Evolutionary conservation across 192 early-diverging fungal species (phyloP), one percentile per base, ranked within the genome.

Genomic region (Entomortierella beljakovae): DNA sequence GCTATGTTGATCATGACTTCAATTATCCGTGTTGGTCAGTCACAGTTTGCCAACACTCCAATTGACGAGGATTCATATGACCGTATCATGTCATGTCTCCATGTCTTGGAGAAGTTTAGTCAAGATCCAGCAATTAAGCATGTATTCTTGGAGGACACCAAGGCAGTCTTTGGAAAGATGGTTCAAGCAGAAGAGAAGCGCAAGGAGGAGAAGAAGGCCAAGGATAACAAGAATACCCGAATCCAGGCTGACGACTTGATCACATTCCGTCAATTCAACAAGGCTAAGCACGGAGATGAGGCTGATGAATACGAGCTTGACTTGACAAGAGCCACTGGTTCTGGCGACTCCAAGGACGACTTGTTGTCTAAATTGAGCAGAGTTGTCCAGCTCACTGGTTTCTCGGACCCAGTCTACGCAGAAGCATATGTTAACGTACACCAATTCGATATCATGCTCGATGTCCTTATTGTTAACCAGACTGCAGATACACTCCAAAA

Each of bases 51-150:
- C 28, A 80, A 90, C 42, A 87, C 88, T n/a, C 91, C 91, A 2
- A 98, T 99, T 64, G 98, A 99, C 81, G 98, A 99, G 80, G 98
- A 99, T 84, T 96, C 97, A 15, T 89, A 94, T 61, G 93, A 96
- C 71, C 91, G 98, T 65, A 94, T 99, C 71, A 87, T 93, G 64
- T 88, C 92, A 46, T 97, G 95, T 83, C 80, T 99, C 32, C 91
- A 91, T 58, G 88, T 90, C 25, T 83, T 94, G 15, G 92, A 92
- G 70, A 82, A 87, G 69, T 82, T 88, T 43, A 71, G 84, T 13
- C 60, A 84, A 16, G 88, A 91, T 61, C 73, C 80, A 2, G 57
- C 83, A 34, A 81, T 91, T 61, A 85, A 88, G 54, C 71, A 80
- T n/a, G 88, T 87, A 23, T 90, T 84, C 77, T 61, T 88, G 52